A percentile compares a stretch with the other conserved stretches of the same genome.
These are phyloP conservation scores for Nannizzia gypsea DNA, from an alignment of 2,329 filamentous ascomycete genomes.

Conservation along the genomic window DNA sequence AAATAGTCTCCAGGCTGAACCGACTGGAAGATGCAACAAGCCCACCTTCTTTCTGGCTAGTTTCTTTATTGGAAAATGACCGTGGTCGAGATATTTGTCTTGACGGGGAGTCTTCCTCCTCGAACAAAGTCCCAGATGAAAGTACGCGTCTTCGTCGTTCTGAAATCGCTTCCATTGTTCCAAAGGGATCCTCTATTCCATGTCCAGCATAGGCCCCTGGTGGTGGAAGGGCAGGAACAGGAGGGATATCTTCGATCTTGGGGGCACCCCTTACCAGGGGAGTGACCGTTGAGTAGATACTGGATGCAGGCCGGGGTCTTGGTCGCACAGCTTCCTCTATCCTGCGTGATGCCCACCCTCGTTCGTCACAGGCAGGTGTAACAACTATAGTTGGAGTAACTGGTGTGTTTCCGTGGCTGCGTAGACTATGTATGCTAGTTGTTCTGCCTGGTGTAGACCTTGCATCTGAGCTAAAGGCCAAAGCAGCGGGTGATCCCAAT, in stretches of 20 bases:
- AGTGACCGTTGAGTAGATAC: constrained; percentile 34
- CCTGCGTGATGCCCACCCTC: constrained; percentile 23
- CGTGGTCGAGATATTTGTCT: background rate
- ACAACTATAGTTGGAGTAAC: constrained; percentile 36
- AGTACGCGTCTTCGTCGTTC: constrained; percentile 20
- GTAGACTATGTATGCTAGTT: constrained; percentile 19
- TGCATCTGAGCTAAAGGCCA: constrained; percentile 9
- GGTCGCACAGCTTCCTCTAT: constrained; percentile 17
- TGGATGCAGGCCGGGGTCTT: constrained; percentile 29
- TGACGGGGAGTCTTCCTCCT: constrained; percentile 20
- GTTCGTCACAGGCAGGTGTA: constrained; percentile 33
- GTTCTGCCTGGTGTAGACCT: constrained; percentile 14
- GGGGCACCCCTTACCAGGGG: constrained; percentile 16
- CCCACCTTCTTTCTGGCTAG: constrained; percentile 12
- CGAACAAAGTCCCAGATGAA: constrained; percentile 28
- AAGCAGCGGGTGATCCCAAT: constrained; percentile 13
- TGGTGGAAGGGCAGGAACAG: constrained; percentile 32
- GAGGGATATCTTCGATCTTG: constrained; percentile 22
- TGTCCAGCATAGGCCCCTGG: constrained; percentile 18
- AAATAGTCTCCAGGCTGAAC: constrained; percentile 27
- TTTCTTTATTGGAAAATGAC: constrained; percentile 5
- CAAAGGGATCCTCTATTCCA: constrained; percentile 11
- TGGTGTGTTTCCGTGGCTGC: constrained; percentile 24
- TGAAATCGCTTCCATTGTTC: constrained; percentile 8
- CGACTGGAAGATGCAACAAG: constrained; percentile 16